Conservation (phyloP, 805 yeast species). For the Starmera quercuum region DNA sequence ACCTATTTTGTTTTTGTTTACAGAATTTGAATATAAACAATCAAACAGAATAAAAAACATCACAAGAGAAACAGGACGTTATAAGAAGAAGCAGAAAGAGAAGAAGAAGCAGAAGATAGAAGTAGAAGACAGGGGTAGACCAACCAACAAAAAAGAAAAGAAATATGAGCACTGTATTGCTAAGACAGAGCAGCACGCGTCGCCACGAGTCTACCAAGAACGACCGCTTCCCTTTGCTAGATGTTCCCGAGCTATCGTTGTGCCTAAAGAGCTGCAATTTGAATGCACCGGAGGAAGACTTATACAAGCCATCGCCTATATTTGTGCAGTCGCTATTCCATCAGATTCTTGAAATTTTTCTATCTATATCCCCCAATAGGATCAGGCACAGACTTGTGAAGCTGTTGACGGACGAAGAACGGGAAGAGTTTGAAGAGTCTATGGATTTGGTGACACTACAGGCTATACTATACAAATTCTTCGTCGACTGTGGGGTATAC, state of each 20-base stretch:
- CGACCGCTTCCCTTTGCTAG: conserved; percentile 58
- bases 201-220: conserved; percentile 20
- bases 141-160: no score
- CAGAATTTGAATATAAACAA: no score
- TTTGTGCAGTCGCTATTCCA: conserved; percentile 49
- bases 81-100: no score
- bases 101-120: no score
- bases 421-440: conserved; percentile 30
- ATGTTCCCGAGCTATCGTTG: conserved; percentile 46
- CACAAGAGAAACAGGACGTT: no score
- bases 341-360: conserved; percentile 53
- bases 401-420: conserved; percentile 12
- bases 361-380: conserved; percentile 38
- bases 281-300: conserved; percentile 49
- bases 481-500: conserved; percentile 65
- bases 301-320: conserved; percentile 48
- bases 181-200: conserved; percentile 11
- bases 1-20: no score
- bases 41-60: no score
- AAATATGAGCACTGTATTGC: no score
- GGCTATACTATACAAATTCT: conserved; percentile 51
- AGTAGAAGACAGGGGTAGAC: no score
- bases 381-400: conserved; percentile 11
- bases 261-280: conserved; percentile 59
- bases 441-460: conserved; percentile 49